A percentile compares a stretch with the other conserved stretches of the same genome.
These are phyloP conservation scores for Podila epigama DNA, from an alignment of 192 early-diverging fungal genomes.

Conservation along the genomic window DNA sequence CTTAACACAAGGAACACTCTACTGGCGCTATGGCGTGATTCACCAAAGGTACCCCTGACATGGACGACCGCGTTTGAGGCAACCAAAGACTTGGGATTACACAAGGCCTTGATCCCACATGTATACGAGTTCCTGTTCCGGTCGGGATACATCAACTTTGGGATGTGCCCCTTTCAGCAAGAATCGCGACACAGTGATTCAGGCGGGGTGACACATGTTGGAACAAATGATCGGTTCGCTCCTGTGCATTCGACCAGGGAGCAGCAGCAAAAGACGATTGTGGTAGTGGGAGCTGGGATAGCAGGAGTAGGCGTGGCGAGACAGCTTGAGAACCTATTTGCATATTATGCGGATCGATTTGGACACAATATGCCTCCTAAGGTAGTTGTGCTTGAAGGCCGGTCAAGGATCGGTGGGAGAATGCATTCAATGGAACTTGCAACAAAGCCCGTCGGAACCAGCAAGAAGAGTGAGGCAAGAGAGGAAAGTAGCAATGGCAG, in stretches of 20 bases:
- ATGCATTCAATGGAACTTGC: conserved; percentile 55
- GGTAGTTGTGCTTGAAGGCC: conserved; percentile 53
- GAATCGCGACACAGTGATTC: not conserved
- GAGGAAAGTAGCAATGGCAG: too few species aligned
- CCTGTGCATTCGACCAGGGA: too few species aligned
- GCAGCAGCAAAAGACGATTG: too few species aligned
- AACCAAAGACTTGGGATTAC: conserved; percentile 28
- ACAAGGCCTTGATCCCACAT: conserved; percentile 32
- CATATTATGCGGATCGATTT: conserved; percentile 35
- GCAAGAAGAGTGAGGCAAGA: too few species aligned
- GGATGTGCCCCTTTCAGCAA: conserved; percentile 33
- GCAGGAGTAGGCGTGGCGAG: conserved; percentile 52
- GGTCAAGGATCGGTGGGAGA: conserved; percentile 55
- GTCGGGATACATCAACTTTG: conserved; percentile 61
- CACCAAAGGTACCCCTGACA: conserved; percentile 25
- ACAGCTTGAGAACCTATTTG: conserved; percentile 56
- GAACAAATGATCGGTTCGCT: too few species aligned
- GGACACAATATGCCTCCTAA: conserved; percentile 31
- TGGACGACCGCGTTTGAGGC: conserved; percentile 16
- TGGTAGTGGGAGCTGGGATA: conserved; percentile 53
- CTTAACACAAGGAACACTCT: conserved; percentile 39
- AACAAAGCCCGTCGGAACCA: not conserved
- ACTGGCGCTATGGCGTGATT: conserved; percentile 40
- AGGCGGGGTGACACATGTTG: too few species aligned
- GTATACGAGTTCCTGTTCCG: conserved; percentile 55